phyloP scores from a whole-genome alignment of 441 rosid genomes.

The Populus hybrid region DNA sequence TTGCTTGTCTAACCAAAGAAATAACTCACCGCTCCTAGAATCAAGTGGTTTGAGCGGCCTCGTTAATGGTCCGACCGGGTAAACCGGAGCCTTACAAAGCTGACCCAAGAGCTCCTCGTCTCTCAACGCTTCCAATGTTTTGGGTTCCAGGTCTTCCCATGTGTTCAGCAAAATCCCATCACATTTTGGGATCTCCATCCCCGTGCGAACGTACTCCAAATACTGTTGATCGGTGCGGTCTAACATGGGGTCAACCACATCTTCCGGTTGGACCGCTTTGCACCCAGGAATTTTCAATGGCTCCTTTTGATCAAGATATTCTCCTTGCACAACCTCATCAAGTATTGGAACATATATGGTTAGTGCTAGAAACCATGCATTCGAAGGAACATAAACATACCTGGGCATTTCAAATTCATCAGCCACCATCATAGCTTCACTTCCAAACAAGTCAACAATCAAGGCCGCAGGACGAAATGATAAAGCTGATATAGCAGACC shows the following conservation, averaged over 20 bases:
- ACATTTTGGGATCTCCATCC: conserved; percentile 13
- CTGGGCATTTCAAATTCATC: conserved; percentile 45
- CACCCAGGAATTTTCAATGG: conserved; percentile 54
- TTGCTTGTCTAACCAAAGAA: conserved; percentile 39
- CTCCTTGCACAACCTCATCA: conserved; percentile 27
- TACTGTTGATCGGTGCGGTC: conserved; percentile 22
- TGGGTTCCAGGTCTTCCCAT: conserved; percentile 36
- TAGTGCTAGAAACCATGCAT: conserved; percentile 57
- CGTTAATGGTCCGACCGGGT: conserved; percentile 47
- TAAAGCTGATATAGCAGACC: conserved; percentile 24
- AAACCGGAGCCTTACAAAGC: conserved; percentile 33
- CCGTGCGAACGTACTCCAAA: conserved; percentile 28
- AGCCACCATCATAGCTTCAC: conserved; percentile 44
- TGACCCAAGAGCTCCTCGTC: background rate
- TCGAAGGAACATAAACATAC: conserved; percentile 39
- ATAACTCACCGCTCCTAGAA: conserved; percentile 8
- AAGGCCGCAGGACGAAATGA: conserved; percentile 30
- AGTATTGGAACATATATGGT: conserved; percentile 30
- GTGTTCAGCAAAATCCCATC: conserved; percentile 43
- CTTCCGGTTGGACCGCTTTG: conserved; percentile 27
- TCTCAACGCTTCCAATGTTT: conserved; percentile 30
- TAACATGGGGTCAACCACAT: conserved; percentile 31
- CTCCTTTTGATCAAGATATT: conserved; percentile 21
- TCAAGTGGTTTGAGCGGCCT: conserved; percentile 8
- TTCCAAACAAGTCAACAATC: conserved; percentile 54